These are phyloP conservation scores for Diaporthe sp. DNA, from an alignment of 2,329 filamentous ascomycete genomes.

Conservation along the genomic window DNA sequence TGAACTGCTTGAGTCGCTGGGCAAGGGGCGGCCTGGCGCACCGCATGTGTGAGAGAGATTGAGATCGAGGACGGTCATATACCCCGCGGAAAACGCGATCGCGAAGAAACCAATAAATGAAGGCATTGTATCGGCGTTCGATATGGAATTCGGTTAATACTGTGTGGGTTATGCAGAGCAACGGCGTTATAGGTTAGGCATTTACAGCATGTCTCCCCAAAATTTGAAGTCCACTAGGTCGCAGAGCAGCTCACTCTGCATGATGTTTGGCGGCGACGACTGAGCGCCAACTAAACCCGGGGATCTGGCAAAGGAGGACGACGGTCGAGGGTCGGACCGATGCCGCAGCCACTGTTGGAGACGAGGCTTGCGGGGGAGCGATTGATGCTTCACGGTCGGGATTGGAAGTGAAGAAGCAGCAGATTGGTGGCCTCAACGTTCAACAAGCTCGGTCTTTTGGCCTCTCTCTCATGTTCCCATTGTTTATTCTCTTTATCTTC, in stretches of 20 bases:
- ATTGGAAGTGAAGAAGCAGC: background rate
- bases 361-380: background rate
- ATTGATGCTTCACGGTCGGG: background rate
- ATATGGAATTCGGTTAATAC: slow-evolving; percentile 22
- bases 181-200: slow-evolving; percentile 30
- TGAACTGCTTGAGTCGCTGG: slow-evolving; percentile 66
- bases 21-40: slow-evolving; percentile 57
- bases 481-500: background rate
- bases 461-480: background rate
- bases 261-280: background rate
- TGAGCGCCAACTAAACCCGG: background rate
- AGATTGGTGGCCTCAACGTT: background rate
- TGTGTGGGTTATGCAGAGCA: slow-evolving; percentile 27
- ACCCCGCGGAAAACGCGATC: slow-evolving; percentile 10
- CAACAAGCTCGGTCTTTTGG: background rate
- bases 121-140: slow-evolving; percentile 34
- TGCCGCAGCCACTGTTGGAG: background rate
- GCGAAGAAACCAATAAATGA: background rate
- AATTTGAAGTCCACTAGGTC: background rate
- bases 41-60: slow-evolving; percentile 58
- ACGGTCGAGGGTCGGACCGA: background rate
- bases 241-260: background rate
- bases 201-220: slow-evolving; percentile 24
- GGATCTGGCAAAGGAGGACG: background rate
- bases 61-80: background rate